These are phyloP conservation scores for Populus simonii DNA, from an alignment of 345 rosid genomes.

Conservation along the genomic window DNA sequence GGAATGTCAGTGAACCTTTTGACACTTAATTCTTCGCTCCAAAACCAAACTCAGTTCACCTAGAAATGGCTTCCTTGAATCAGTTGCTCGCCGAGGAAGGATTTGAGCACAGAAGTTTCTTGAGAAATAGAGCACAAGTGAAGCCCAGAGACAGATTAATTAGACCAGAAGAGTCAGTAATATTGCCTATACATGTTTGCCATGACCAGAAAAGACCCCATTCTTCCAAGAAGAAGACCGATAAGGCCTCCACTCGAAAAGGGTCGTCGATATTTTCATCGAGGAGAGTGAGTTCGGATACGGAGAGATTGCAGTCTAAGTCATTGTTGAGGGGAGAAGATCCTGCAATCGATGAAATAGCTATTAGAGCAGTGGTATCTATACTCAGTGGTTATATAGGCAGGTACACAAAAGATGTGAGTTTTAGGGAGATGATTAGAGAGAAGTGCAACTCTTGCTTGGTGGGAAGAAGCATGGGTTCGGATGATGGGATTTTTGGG, in stretches of 20 bases:
- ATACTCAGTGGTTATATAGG: conserved; percentile 55
- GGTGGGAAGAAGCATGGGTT: conserved; percentile 17
- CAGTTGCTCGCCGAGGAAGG: conserved; percentile 48
- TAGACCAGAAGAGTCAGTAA: conserved; percentile 15
- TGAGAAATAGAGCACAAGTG: conserved; percentile 5
- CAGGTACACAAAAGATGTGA: conserved; percentile 40
- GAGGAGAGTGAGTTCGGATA: conserved; percentile 19
- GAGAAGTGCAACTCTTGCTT: conserved; percentile 41
- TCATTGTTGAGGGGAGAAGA: conserved; percentile 25
- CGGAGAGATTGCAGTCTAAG: conserved; percentile 18
- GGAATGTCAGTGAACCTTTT: conserved; percentile 29
- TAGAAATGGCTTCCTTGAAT: conserved; percentile 40
- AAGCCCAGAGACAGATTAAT: conserved; percentile 10
- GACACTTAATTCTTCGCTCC: conserved; percentile 6
- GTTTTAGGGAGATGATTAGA: conserved; percentile 37
- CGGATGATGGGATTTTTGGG: conserved; percentile 26
- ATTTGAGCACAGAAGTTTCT: conserved; percentile 20
- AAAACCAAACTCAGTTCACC: neutral
- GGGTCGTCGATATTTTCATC: conserved; percentile 32
- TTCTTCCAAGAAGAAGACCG: conserved; percentile 13
- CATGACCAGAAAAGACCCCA: conserved; percentile 24
- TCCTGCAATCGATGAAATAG: conserved; percentile 46
- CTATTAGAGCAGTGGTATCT: conserved; percentile 46
- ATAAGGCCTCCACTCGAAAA: conserved; percentile 11
- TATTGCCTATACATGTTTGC: conserved; percentile 43